A percentile compares a stretch with the other conserved stretches of the same genome.
Evolutionary conservation across 768 basidiomycete species (phyloP).

Genomic region (Leucogyrophana mollusca): DNA sequence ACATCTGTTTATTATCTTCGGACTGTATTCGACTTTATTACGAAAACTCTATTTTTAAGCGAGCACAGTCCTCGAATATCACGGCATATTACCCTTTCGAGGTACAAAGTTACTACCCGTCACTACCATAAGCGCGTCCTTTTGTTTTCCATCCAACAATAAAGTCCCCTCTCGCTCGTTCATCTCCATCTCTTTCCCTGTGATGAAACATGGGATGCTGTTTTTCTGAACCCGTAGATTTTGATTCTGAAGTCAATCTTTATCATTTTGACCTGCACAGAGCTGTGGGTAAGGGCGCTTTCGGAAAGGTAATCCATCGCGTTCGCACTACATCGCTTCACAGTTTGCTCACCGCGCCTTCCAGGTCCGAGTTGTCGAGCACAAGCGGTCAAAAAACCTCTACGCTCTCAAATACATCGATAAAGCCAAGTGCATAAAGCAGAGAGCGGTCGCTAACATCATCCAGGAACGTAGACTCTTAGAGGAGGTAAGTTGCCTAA

Average conservation of each 20-base stretch:
- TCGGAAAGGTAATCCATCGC: constrained; percentile 94
- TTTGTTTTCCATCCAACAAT: constrained; percentile 33
- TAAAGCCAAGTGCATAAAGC: constrained; percentile 87
- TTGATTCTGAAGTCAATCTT: constrained; percentile 80
- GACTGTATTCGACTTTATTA: too few relatives aligned
- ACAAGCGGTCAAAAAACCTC: constrained; percentile 88
- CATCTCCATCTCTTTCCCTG: constrained; percentile 29
- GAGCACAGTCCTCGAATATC: neutral
- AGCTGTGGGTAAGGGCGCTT: constrained; percentile 95
- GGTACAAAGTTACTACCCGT: constrained; percentile 21
- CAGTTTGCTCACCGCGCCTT: constrained; percentile 9
- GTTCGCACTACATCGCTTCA: constrained; percentile 1
- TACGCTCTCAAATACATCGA: constrained; percentile 99
- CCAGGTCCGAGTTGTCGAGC: constrained; percentile 95
- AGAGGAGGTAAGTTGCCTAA: constrained; percentile 69
- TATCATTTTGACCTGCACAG: constrained; percentile 97
- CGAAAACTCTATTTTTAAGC: neutral
- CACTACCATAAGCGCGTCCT: constrained; percentile 26
- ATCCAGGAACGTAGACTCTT: constrained; percentile 91
- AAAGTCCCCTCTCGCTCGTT: constrained; percentile 16
- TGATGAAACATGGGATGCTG: constrained; percentile 55
- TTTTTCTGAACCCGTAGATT: constrained; percentile 80
- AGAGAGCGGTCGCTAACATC: constrained; percentile 89
- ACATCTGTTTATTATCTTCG: neutral
- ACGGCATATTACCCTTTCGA: constrained; percentile 1